These are phyloP conservation scores for Arabidopsis thaliana DNA, from an alignment of 345 rosid genomes.

Conservation along the genomic window TAIR10.1 NC_003076.8:3324501-3325000, in stretches of 20 bases:
- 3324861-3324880: not conserved
- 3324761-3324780: constrained; percentile 77
- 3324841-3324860: not conserved
- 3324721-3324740: constrained; percentile 99
- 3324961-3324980: constrained; percentile 12
- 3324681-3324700: fast-evolving
- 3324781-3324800: not conserved
- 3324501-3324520: constrained; percentile 14
- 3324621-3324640: constrained; percentile 35
- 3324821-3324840: not conserved
- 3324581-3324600: constrained; percentile 46
- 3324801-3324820: not conserved
- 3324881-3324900: not conserved
- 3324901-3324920: not conserved
- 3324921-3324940: constrained; percentile 13
- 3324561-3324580: constrained; percentile 23
- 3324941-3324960: not conserved
- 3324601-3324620: constrained; percentile 39
- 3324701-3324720: constrained; percentile 97
- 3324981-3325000: constrained; percentile 49
- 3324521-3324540: constrained; percentile 11
- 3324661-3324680: fast-evolving
- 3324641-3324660: not conserved
- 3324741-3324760: constrained; percentile 96
- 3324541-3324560: constrained; percentile 6